A percentile compares a stretch with the other conserved stretches of the same genome.
These are phyloP conservation scores for Tricholomella constricta DNA, from an alignment of 768 basidiomycete species.

Conservation along the genomic window DNA sequence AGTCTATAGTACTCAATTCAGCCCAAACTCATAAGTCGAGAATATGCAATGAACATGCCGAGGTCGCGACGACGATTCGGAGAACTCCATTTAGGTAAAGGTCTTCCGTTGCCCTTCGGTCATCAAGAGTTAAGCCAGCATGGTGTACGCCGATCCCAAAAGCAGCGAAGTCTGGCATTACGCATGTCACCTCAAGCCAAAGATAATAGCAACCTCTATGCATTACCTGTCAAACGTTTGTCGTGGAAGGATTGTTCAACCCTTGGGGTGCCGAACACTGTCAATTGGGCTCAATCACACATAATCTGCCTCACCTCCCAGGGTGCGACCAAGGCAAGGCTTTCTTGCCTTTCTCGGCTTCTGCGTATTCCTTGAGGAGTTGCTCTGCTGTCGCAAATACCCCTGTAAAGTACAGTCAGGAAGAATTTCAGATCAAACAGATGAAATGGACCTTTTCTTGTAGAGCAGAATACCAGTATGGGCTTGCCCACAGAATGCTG, in stretches of 20 bases:
- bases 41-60: conserved; percentile 48
- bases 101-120: conserved; percentile 73
- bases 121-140: conserved; percentile 77
- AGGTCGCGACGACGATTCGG: conserved; percentile 78
- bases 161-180: conserved; percentile 55
- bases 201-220: not conserved
- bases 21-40: not conserved
- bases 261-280: conserved; percentile 36
- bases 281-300: not conserved
- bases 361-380: conserved; percentile 70
- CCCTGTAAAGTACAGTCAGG: conserved; percentile 34
- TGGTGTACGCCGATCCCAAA: conserved; percentile 90
- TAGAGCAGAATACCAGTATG: conserved; percentile 85
- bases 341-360: conserved; percentile 49
- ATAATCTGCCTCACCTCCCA: conserved; percentile 39
- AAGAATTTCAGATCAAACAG: not conserved
- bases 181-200: not conserved
- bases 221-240: conserved; percentile 62
- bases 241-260: conserved; percentile 62
- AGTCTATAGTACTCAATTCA: conserved; percentile 55
- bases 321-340: conserved; percentile 72
- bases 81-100: conserved; percentile 67
- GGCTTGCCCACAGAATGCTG: conserved; percentile 80
- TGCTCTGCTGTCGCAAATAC: conserved; percentile 72
- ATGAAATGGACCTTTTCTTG: conserved; percentile 67